Percentiles rank a stretch among this genome's conserved stretches.
phyloP scores from a whole-genome alignment of 331 rosid species.

The Saraca asoca region DNA sequence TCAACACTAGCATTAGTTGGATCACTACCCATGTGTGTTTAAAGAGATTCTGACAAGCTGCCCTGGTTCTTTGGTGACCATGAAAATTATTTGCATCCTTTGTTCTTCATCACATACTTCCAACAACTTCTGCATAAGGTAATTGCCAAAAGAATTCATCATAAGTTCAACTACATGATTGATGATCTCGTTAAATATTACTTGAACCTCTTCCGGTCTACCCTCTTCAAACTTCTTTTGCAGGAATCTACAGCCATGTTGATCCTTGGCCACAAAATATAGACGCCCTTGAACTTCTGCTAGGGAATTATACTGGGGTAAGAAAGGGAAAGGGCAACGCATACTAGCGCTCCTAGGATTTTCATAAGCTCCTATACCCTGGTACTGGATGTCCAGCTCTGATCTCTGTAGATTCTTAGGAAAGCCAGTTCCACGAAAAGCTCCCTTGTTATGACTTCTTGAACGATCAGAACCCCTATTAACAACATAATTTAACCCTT shows the following conservation, averaged over 20 bases:
- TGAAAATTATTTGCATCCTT: constrained; percentile 49
- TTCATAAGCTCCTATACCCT: constrained; percentile 24
- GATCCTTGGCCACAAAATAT: constrained; percentile 57
- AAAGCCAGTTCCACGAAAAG: constrained; percentile 19
- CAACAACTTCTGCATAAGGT: constrained; percentile 67
- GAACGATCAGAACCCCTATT: constrained; percentile 34
- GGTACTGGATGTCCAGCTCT: constrained; percentile 30
- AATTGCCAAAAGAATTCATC: constrained; percentile 66
- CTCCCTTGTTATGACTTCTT: constrained; percentile 38
- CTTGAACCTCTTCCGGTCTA: constrained; percentile 44
- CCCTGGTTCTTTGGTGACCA: constrained; percentile 48
- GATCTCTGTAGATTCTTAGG: constrained; percentile 38
- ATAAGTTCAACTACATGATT: constrained; percentile 63
- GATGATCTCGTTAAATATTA: constrained; percentile 57
- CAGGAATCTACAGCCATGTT: constrained; percentile 63
- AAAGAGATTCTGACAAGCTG: constrained; percentile 62
- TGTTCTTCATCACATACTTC: constrained; percentile 65
- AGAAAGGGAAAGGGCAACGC: constrained; percentile 28
- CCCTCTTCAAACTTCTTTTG: constrained; percentile 56
- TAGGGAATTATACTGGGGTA: constrained; percentile 44
- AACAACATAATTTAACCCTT: constrained; percentile 43
- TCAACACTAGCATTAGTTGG: constrained; percentile 22
- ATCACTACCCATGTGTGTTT: constrained; percentile 54
- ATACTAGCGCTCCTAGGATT: constrained; percentile 35
- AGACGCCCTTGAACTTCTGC: constrained; percentile 46